Conservation (phyloP, 345 rosid species). For the Barbarea vulgaris region DNA sequence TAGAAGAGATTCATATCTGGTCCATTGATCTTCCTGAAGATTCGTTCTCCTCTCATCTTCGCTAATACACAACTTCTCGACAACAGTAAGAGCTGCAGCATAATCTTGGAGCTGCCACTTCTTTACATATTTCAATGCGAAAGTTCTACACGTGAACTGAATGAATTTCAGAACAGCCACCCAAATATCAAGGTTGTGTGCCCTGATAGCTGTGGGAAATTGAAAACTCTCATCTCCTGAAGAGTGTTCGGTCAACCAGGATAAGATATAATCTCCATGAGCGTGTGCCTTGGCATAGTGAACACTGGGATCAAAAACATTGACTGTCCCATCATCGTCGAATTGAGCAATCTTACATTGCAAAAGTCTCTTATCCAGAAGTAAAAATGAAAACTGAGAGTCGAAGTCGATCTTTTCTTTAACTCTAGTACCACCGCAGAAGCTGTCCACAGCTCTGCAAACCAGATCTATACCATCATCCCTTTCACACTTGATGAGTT, state of each 20-base stretch:
- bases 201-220: slow-evolving; percentile 4
- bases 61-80: background rate
- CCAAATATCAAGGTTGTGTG: slow-evolving; percentile 20
- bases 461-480: slow-evolving; percentile 3
- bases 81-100: background rate
- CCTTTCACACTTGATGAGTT: background rate
- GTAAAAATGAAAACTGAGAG: background rate
- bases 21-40: background rate
- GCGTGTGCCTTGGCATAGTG: slow-evolving; percentile 9
- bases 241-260: background rate
- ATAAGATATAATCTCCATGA: slow-evolving; percentile 4
- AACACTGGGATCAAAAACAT: background rate
- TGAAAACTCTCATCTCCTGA: background rate
- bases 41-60: background rate
- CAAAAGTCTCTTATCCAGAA: slow-evolving; percentile 18
- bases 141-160: background rate
- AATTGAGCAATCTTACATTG: background rate
- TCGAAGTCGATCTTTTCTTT: slow-evolving; percentile 21
- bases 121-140: background rate
- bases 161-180: slow-evolving; percentile 3
- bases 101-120: background rate
- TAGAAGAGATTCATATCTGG: background rate
- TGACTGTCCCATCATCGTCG: slow-evolving; percentile 6
- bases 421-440: background rate
- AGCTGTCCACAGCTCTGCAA: background rate